Evolutionary conservation across 331 rosid genomes (phyloP), one percentile per base, ranked within the genome.

Genomic region (Arachis monticola): DNA sequence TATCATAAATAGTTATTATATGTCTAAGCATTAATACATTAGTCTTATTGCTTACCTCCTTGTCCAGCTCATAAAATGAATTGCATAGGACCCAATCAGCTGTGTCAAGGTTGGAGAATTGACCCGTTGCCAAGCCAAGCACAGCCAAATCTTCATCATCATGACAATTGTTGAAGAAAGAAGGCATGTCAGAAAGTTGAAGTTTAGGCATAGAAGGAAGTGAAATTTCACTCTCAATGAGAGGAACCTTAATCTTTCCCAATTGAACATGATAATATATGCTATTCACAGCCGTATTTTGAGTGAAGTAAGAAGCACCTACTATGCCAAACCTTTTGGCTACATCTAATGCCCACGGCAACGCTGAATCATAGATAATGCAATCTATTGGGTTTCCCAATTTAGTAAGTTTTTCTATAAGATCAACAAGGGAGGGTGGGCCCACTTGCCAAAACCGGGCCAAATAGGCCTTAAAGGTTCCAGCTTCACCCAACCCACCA

Each of bases 301-400:
- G 89, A 14, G 97, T 83, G 59, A 89, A 80, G 30, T 80, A 86
- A 10, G 3, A 7, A 48, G 77, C 89, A 4, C 83, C 79, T 41
- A 45, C 13, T 0, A 85, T 10, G 27, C 86, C 79, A 57, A 82
- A 82, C 14, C 55, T 79, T 57, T 85, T 86, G 5, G 89, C 77
- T 40, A 92, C 77, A 1, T 89, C 87, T 0, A 89, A 17, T 12
- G 51, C 7, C 82, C 82, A 79, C 14, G 82, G 41, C 13, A 78
- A 0, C 60, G 41, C 46, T 8, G 81, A 60, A 71, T 85, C 83
- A 46, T 80, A 82, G 11, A 87, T 67, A 60, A 84, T 3, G 10
- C 84, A 82, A 17, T 82, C 70, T 31, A 81, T 55, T 6, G 69
- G 80, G 53, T 38, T 0, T 2, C 67, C 79, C 1, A 61, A 67